Percentiles rank a stretch among this genome's conserved stretches.
Conservation (phyloP, 164 flowering plant species). For the Hamamelis virginiana region DNA sequence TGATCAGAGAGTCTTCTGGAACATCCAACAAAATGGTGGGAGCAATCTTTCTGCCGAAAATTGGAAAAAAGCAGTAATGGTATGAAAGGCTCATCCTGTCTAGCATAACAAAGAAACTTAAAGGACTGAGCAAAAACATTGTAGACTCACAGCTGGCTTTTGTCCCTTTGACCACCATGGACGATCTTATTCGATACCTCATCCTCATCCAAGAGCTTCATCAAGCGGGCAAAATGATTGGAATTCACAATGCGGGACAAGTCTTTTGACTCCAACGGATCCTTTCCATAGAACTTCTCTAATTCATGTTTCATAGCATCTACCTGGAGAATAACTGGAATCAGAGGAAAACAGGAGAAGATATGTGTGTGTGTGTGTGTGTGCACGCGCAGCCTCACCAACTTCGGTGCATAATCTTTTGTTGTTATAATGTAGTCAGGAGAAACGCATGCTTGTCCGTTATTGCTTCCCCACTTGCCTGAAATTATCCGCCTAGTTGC, state of each 20-base stretch:
- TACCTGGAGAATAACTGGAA: conserved; percentile 37
- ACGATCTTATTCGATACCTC: conserved; percentile 70
- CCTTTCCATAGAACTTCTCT: conserved; percentile 69
- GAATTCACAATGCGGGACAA: conserved; percentile 75
- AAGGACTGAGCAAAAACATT: neutral
- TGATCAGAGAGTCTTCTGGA: conserved; percentile 76
- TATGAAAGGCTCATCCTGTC: neutral
- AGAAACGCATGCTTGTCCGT: conserved; percentile 69
- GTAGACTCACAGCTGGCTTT: conserved; percentile 53
- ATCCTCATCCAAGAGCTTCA: conserved; percentile 71
- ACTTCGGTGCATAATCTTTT: conserved; percentile 59
- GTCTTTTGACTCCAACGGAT: conserved; percentile 71
- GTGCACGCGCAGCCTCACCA: conserved; percentile 41
- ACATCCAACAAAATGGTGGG: conserved; percentile 87
- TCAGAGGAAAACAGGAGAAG: neutral
- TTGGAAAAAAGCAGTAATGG: conserved; percentile 3
- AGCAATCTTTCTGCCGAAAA: conserved; percentile 60
- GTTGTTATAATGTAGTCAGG: conserved; percentile 64
- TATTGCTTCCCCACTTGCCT: conserved; percentile 75
- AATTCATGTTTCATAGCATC: conserved; percentile 54
- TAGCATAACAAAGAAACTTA: neutral
- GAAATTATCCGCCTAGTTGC: conserved; percentile 54
- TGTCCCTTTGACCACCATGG: conserved; percentile 74
- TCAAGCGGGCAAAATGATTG: conserved; percentile 68
- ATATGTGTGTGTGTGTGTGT: too few relatives aligned